Conservation (phyloP, 768 basidiomycete species). For the Serendipita sp. region DNA sequence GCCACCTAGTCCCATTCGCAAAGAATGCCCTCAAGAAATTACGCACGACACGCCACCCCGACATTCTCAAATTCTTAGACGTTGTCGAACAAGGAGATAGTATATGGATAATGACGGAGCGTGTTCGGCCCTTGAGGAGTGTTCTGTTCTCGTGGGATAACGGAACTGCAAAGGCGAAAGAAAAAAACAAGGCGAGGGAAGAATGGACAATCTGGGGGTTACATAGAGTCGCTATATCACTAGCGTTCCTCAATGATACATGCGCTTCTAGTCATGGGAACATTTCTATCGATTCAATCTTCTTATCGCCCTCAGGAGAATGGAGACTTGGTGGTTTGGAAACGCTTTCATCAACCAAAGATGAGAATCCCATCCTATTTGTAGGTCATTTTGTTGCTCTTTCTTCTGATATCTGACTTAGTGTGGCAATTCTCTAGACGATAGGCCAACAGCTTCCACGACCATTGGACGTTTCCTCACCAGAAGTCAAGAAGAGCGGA, state of each 20-base stretch:
- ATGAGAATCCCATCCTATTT: conserved; percentile 63
- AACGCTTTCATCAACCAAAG: conserved; percentile 65
- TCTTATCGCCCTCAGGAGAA: conserved; percentile 85
- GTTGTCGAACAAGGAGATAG: conserved; percentile 75
- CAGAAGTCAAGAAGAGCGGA: conserved; percentile 79
- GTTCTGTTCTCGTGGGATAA: conserved; percentile 46
- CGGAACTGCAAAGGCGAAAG: conserved; percentile 30
- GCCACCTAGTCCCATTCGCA: conserved; percentile 52
- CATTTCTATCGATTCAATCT: conserved; percentile 56
- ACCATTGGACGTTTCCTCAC: conserved; percentile 44
- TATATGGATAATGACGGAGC: conserved; percentile 89
- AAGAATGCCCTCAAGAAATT: conserved; percentile 83
- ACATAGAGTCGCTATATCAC: conserved; percentile 74
- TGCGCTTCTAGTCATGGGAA: conserved; percentile 73
- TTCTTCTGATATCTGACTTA: background rate
- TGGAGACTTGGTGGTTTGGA: conserved; percentile 97
- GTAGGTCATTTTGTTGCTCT: conserved; percentile 24
- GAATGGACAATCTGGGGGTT: conserved; percentile 93
- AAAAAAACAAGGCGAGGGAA: conserved; percentile 31
- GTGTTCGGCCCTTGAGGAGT: conserved; percentile 56
- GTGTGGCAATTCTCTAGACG: conserved; percentile 28
- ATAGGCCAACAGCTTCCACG: conserved; percentile 50
- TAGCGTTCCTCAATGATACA: conserved; percentile 79
- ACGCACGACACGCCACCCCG: conserved; percentile 83
- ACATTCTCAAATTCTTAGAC: conserved; percentile 91